Evolutionary conservation across 1,139 yeast genomes (phyloP), one percentile per base, ranked within the genome.

Genomic region (Scheffersomyces segobiensis): DNA sequence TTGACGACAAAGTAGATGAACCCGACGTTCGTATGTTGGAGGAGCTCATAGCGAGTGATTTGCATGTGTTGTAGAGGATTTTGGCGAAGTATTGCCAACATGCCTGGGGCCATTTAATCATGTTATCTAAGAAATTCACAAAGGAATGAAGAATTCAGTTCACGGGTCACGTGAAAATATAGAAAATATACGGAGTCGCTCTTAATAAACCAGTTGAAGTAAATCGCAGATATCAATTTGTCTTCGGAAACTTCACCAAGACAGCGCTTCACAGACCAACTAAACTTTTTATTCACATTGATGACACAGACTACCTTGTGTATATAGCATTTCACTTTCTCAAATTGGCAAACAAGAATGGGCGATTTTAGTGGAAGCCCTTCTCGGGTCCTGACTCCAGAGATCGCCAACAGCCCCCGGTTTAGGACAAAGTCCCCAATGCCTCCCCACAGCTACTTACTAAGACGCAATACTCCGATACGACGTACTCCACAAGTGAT

Each of bases 401-500:
- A 32, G 17, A 12, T 32, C 14, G 12, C 17, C 42, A 32, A 4
- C 42, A 32, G 42, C 42, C 17, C 42, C 7, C 14, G 42, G 42
- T 17, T 32, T 14, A 32, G 42, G 12, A 32, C 42, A 7, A 12
- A 4, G 17, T 32, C 42, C 17, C 42, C 42, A 32, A 14, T 32
- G 17, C 42, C 42, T 10, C 50, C 50, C 18, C 24, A 48, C 24
- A 48, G 18, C 26, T 53, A 21, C 22, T 22, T 53, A 7, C 17
- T n/a, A 10, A 39, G 32, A 7, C 55, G 26, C 3, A 46, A 19
- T 20, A 20, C 46, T 5, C 49, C 57, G 10, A 32, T 55, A 20
- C 49, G 54, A 14, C 47, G 57, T 21, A 32, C 39, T n/a, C 54
- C 48, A 46, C 60, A 61, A 22, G 63, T 66, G 0, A 77, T 81